Base-by-base conservation (phyloP, 148 eudicot genomes). In the Amaranthus hypochondriacus region DNA sequence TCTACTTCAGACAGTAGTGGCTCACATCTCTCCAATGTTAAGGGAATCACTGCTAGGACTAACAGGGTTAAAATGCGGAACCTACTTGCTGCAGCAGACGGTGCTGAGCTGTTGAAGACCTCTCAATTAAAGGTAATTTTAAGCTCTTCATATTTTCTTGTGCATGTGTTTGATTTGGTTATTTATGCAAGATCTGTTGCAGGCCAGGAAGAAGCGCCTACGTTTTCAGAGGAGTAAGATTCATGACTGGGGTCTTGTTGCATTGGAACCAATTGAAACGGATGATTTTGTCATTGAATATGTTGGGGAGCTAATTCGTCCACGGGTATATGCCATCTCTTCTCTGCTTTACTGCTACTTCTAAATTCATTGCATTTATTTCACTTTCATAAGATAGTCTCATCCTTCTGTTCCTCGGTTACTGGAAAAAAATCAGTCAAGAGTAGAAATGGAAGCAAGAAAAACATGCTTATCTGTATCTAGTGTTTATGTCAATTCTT, bases 211-310 rank as follows among this genome's bases (percentile, higher is more conserved):
- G 78, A 95, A 95, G 81, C 92, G 86, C 42, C 75, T 95, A 44
- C 88, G 99, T 73, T 95, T 95, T 76, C 99, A 95, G 73, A 81
- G 87, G 77, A 95, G 99, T 78, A 95, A 89, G 89, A 95, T 95
- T 79, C 99, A 95, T 78, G 99, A 92, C 62, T 95, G 99, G 99
- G 99, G 99, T 72, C 94, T 95, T 83, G 87, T 92, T 83, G 99
- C 94, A 7, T 83, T 85, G 67, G 99, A 95, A 81, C 91, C 99
- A 69, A 95, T 95, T 79, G 99, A 95, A 72, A 89, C 94, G 5
- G 99, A 92, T 68, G 99, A 95, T 85, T 95, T 95, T 77, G 97
- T 95, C 76, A 95, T 95, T 62, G 98, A 94, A 87, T 95, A 95
- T 83, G 96, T 95, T 82, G 99, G 99, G 78, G 99, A 95, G 78